phyloP scores from a whole-genome alignment of 257 asterid genomes.

The Fraxinus excelsior region DNA sequence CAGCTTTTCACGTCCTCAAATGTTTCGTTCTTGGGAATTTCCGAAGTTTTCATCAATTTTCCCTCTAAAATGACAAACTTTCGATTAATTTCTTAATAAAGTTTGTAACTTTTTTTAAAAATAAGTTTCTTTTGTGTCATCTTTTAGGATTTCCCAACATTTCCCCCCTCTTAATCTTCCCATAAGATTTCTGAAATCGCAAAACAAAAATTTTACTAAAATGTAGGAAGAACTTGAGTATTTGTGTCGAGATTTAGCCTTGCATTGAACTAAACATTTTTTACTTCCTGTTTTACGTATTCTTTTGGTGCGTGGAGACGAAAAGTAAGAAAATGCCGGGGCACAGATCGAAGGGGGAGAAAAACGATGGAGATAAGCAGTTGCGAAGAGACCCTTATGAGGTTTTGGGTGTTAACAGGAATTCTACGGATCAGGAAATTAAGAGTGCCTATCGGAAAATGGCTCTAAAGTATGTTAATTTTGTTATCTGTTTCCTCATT shows the following conservation, averaged over 20 bases:
- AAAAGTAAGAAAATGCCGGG: conserved; percentile 60
- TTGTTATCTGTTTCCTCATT: not conserved
- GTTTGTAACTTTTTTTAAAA: not conserved
- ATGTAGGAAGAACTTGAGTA: conserved; percentile 35
- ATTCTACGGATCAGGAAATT: conserved; percentile 92
- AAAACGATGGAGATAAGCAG: conserved; percentile 60
- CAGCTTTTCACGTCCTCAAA: conserved; percentile 12
- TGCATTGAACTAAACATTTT: conserved; percentile 23
- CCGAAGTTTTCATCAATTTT: conserved; percentile 13
- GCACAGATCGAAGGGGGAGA: conserved; percentile 70
- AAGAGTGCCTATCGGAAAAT: conserved; percentile 84
- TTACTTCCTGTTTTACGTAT: conserved; percentile 24
- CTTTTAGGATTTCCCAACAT: conserved; percentile 29
- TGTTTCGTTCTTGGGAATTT: conserved; percentile 40
- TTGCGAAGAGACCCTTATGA: conserved; percentile 89
- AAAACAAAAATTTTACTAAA: conserved; percentile 25
- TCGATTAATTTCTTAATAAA: not conserved
- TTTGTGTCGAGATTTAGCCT: conserved; percentile 36
- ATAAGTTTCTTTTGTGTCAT: not conserved
- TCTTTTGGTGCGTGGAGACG: conserved; percentile 19
- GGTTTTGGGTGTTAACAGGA: conserved; percentile 81
- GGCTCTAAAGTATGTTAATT: conserved; percentile 76
- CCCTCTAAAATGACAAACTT: conserved; percentile 1
- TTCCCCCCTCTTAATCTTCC: conserved; percentile 14
- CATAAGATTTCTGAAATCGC: conserved; percentile 16